phyloP scores from a whole-genome alignment of 257 asterid species.

The Rubia yunnanensis region DNA sequence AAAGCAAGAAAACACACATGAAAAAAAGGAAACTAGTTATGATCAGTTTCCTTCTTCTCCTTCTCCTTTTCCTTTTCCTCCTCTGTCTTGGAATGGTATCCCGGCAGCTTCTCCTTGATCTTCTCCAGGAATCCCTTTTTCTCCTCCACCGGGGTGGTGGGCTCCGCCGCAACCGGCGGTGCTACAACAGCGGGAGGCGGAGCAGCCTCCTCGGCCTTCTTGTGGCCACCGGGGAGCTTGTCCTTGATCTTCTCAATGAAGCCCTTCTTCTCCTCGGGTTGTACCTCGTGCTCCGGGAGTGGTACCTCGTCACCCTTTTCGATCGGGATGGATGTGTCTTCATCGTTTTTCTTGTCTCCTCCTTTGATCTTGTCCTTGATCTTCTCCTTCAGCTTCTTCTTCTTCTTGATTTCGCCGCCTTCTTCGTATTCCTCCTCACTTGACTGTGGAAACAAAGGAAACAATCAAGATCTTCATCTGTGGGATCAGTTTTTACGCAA shows the following conservation, averaged over 20 bases:
- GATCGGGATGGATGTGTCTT: constrained; percentile 35
- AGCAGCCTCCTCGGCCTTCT: constrained; percentile 49
- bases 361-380: constrained; percentile 42
- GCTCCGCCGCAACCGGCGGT: constrained; percentile 16
- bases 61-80: constrained; percentile 44
- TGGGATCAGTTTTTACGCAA: background rate
- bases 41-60: constrained; percentile 25
- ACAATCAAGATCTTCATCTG: background rate
- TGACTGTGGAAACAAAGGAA: constrained; percentile 43
- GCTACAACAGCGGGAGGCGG: background rate
- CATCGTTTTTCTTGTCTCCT: constrained; percentile 37
- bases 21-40: background rate
- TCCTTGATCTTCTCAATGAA: constrained; percentile 71
- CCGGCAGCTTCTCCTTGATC: constrained; percentile 92
- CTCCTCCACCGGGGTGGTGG: constrained; percentile 34
- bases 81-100: constrained; percentile 59
- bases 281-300: constrained; percentile 8
- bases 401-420: constrained; percentile 49
- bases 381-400: constrained; percentile 60
- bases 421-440: constrained; percentile 65
- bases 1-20: constrained; percentile 13
- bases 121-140: constrained; percentile 82
- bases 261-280: constrained; percentile 63
- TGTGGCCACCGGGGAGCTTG: constrained; percentile 52
- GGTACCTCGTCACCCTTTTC: constrained; percentile 41